Evolutionary conservation across 495 filamentous ascomycete genomes (phyloP).

Genomic region (Cairneyella variabilis): DNA sequence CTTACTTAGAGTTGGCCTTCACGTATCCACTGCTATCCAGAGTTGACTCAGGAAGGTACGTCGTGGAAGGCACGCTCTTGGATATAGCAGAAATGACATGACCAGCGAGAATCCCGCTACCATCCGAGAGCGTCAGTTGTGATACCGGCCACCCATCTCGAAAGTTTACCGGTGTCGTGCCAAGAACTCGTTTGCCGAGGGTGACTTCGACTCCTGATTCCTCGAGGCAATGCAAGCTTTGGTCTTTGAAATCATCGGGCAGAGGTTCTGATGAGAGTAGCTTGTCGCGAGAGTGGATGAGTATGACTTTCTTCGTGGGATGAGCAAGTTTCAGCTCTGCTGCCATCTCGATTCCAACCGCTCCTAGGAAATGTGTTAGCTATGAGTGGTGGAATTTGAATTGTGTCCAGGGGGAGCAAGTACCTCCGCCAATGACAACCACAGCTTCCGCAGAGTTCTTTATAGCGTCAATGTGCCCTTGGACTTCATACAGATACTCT

Average conservation of each 20-base stretch:
- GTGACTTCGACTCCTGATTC: constrained; percentile 55
- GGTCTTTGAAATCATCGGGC: constrained; percentile 59
- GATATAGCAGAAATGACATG: constrained; percentile 60
- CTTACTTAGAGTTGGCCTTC: constrained; percentile 49
- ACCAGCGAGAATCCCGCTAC: constrained; percentile 46
- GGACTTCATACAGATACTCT: constrained; percentile 56
- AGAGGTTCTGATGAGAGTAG: constrained; percentile 65
- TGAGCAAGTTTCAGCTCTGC: constrained; percentile 58
- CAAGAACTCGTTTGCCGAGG: constrained; percentile 42
- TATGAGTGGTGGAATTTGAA: too few species aligned
- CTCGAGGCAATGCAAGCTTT: constrained; percentile 42
- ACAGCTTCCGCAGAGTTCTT: constrained; percentile 43
- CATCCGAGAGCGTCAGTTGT: constrained; percentile 51
- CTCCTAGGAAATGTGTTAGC: constrained; percentile 24
- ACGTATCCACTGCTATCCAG: constrained; percentile 45
- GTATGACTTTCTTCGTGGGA: constrained; percentile 54
- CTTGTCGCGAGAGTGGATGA: constrained; percentile 61
- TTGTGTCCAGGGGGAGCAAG: constrained; percentile 2
- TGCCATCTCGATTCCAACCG: constrained; percentile 70
- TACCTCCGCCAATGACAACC: constrained; percentile 54
- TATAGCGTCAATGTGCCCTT: constrained; percentile 36
- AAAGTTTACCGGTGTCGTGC: constrained; percentile 28
- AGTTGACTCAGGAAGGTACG: constrained; percentile 44
- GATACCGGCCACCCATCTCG: constrained; percentile 24
- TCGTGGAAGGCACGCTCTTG: constrained; percentile 47